These are phyloP conservation scores for Cenchrus purpureus DNA, from an alignment of 176 grass and related monocot species.

Conservation along the genomic window DNA sequence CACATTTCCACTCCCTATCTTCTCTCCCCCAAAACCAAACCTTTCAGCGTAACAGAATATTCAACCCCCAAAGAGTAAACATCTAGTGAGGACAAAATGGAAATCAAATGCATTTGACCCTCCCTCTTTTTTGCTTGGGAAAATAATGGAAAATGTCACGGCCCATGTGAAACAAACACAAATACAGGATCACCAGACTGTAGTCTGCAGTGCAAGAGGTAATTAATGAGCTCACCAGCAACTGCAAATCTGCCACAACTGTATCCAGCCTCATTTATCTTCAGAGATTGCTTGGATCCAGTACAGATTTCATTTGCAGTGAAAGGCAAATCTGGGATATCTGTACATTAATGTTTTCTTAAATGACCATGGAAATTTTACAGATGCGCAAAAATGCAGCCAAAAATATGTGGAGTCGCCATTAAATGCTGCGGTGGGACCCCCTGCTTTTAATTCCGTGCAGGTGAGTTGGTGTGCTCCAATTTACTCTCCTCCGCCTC, in stretches of 20 bases:
- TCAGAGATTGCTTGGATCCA: slow-evolving; percentile 3
- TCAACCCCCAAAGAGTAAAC: slow-evolving; percentile 27
- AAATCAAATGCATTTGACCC: slow-evolving; percentile 19
- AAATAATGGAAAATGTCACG: background rate
- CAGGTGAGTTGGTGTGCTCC: slow-evolving; percentile 52
- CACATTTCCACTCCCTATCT: background rate
- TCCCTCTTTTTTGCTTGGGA: background rate
- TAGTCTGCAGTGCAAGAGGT: background rate
- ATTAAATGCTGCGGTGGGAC: slow-evolving; percentile 49
- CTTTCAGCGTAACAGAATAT: background rate
- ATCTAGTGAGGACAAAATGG: background rate
- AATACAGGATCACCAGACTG: background rate
- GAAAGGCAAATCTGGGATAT: slow-evolving; percentile 20
- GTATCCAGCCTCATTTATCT: slow-evolving; percentile 6
- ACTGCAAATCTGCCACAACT: background rate
- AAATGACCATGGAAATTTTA: slow-evolving; percentile 18
- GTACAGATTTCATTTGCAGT: slow-evolving; percentile 14
- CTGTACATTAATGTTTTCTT: background rate
- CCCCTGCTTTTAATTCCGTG: slow-evolving; percentile 54
- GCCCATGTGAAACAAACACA: background rate
- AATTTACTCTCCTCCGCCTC: slow-evolving; percentile 38
- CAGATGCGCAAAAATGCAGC: background rate
- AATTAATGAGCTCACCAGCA: background rate
- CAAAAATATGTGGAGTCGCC: slow-evolving; percentile 19
- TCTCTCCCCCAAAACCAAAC: slow-evolving; percentile 11